Evolutionary conservation across 805 yeast genomes (phyloP).

Genomic region (Candida vaughaniae): DNA sequence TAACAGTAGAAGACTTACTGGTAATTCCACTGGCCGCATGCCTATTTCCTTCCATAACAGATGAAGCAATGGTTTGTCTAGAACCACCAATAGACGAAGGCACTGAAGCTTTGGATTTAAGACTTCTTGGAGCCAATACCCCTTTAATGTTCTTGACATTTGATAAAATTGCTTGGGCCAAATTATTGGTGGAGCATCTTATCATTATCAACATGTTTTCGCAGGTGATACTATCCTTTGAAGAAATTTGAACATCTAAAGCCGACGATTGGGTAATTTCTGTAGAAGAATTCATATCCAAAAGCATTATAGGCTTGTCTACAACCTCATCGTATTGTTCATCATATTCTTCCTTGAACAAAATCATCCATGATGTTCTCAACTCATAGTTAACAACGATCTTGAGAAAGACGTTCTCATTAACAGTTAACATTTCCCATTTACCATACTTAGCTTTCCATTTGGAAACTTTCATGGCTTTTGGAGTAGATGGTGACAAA

Average conservation of each 20-base stretch:
- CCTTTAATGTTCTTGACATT: constrained; percentile 30
- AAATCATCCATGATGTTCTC: constrained; percentile 35
- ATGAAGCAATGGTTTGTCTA: constrained; percentile 32
- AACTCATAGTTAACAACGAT: constrained; percentile 37
- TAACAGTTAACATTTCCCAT: constrained; percentile 44
- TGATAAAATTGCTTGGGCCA: constrained; percentile 23
- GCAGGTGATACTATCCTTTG: constrained; percentile 30
- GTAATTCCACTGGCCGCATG: constrained; percentile 20
- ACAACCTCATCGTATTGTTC: constrained; percentile 26
- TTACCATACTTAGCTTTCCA: constrained; percentile 43
- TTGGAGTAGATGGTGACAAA: constrained; percentile 33
- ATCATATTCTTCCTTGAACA: constrained; percentile 40
- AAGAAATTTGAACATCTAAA: constrained; percentile 36
- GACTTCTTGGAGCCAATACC: constrained; percentile 16
- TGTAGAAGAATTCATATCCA: constrained; percentile 24
- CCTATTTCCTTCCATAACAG: constrained; percentile 31
- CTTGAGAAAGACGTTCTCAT: constrained; percentile 35
- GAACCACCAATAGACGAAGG: constrained; percentile 13
- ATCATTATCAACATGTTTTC: constrained; percentile 30
- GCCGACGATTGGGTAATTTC: constrained; percentile 35
- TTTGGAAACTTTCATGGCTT: constrained; percentile 38
- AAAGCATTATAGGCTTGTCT: constrained; percentile 36
- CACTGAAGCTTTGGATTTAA: constrained; percentile 12
- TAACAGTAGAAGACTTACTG: constrained; percentile 24
- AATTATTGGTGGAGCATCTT: constrained; percentile 29